These are phyloP conservation scores for Lactifluus rugatus DNA, from an alignment of 768 basidiomycete genomes.

Conservation along the genomic window DNA sequence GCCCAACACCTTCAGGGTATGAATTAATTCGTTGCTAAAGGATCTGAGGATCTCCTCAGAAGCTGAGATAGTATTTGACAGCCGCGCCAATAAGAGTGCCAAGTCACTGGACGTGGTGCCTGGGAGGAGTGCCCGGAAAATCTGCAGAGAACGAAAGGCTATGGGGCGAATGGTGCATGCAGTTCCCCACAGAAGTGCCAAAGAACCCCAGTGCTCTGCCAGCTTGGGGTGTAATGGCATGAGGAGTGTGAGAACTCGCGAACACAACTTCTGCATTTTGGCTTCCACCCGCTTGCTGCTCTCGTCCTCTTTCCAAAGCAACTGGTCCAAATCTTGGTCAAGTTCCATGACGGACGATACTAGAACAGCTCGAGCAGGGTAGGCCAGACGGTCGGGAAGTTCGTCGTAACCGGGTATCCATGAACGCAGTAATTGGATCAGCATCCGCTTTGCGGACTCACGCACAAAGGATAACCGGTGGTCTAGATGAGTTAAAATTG, in stretches of 20 bases:
- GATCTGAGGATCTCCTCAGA: slow-evolving; percentile 67
- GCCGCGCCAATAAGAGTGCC: slow-evolving; percentile 67
- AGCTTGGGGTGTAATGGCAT: slow-evolving; percentile 62
- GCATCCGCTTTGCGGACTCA: slow-evolving; percentile 60
- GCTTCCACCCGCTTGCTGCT: slow-evolving; percentile 42
- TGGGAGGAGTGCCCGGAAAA: slow-evolving; percentile 77
- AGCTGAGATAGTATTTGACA: slow-evolving; percentile 76
- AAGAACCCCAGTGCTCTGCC: slow-evolving; percentile 64
- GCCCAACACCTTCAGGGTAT: slow-evolving; percentile 59
- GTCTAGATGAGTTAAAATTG: slow-evolving; percentile 74
- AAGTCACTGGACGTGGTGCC: slow-evolving; percentile 61
- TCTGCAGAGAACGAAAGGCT: slow-evolving; percentile 82
- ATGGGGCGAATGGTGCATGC: slow-evolving; percentile 77
- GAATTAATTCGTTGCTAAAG: slow-evolving; percentile 76
- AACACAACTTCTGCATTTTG: slow-evolving; percentile 62
- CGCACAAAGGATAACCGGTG: slow-evolving; percentile 64
- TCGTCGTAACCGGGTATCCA: slow-evolving; percentile 75
- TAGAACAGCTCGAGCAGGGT: slow-evolving; percentile 39
- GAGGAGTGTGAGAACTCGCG: slow-evolving; percentile 55
- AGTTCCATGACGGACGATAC: slow-evolving; percentile 44
- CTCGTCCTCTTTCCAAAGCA: slow-evolving; percentile 71
- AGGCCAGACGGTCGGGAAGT: slow-evolving; percentile 46
- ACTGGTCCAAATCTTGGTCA: slow-evolving; percentile 45
- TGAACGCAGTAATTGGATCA: slow-evolving; percentile 76
- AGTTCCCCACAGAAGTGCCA: slow-evolving; percentile 79